A percentile compares a stretch with the other conserved stretches of the same genome.
Evolutionary conservation across 768 basidiomycete species (phyloP).

Genomic region (Amanita rimosa): DNA sequence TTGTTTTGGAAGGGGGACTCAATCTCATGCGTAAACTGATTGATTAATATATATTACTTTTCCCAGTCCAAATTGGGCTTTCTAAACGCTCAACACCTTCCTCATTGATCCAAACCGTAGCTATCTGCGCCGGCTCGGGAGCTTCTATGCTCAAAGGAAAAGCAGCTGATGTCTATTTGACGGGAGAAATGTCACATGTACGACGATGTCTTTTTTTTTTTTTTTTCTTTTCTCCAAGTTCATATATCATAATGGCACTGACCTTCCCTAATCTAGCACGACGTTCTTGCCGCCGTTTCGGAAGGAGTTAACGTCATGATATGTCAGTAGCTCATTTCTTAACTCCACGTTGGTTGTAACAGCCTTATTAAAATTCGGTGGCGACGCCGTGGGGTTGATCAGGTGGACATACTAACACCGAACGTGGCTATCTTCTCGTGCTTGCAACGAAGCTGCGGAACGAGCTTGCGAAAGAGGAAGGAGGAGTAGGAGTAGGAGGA

Average conservation of each 20-base stretch:
- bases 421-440: constrained; percentile 81
- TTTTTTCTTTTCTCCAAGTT: too few relatives aligned
- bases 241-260: constrained; percentile 8
- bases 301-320: constrained; percentile 72
- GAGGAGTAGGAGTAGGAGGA: too few relatives aligned
- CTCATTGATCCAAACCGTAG: constrained; percentile 45
- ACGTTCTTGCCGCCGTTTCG: constrained; percentile 74
- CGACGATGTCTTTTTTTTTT: constrained; percentile 12
- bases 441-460: constrained; percentile 52
- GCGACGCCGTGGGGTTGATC: constrained; percentile 1
- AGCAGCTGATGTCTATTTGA: constrained; percentile 80
- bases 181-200: constrained; percentile 90
- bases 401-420: constrained; percentile 93
- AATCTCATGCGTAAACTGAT: constrained; percentile 1
- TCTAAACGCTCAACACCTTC: constrained; percentile 16
- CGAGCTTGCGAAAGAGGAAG: constrained; percentile 33
- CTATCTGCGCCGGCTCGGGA: constrained; percentile 89
- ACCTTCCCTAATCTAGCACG: constrained; percentile 49
- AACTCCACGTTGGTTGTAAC: constrained; percentile 15
- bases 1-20: neutral
- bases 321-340: constrained; percentile 44
- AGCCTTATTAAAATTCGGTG: constrained; percentile 10
- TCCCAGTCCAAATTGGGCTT: constrained; percentile 56
- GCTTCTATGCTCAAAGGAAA: constrained; percentile 62
- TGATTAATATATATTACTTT: too few relatives aligned